These are phyloP conservation scores for Malassezia equina DNA, from an alignment of 1,284 basidiomycete genomes.

Conservation along the genomic window DNA sequence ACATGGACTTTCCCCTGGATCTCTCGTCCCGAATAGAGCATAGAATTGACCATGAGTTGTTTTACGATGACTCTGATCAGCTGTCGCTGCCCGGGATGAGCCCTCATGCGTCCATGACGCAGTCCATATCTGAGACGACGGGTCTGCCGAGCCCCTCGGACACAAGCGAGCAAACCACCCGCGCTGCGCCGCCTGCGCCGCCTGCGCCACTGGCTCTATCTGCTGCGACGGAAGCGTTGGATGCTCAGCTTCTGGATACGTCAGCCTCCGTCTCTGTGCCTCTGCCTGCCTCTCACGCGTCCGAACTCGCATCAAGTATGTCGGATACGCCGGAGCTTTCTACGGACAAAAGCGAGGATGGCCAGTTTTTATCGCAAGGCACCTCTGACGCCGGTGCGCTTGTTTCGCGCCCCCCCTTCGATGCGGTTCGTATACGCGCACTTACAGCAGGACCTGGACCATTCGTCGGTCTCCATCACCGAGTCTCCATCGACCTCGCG, in stretches of 20 bases:
- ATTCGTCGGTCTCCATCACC: constrained; percentile 8
- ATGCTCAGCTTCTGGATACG: constrained; percentile 9
- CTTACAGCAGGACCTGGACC: background rate
- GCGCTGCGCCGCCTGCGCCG: background rate
- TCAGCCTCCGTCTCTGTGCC: constrained; percentile 6
- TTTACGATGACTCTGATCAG: constrained; percentile 13
- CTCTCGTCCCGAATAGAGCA: constrained; percentile 14
- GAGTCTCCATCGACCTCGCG: constrained; percentile 11
- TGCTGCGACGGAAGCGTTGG: background rate
- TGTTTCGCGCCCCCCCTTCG: background rate
- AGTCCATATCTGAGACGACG: background rate
- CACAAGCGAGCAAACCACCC: background rate
- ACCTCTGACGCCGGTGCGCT: background rate
- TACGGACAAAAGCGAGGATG: background rate
- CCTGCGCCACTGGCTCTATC: background rate
- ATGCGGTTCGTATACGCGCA: background rate
- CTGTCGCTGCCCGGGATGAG: constrained; percentile 8
- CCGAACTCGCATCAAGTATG: background rate
- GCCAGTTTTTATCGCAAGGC: constrained; percentile 1
- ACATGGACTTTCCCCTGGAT: constrained; percentile 15
- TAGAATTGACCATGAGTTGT: constrained; percentile 15
- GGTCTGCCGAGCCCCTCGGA: background rate
- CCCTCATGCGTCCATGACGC: constrained; percentile 8
- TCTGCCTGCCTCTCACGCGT: background rate
- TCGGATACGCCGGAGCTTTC: background rate